A percentile compares a stretch with the other conserved stretches of the same genome.
Conservation (phyloP, 176 grass and related monocot species). For the Zoysia japonica region DNA sequence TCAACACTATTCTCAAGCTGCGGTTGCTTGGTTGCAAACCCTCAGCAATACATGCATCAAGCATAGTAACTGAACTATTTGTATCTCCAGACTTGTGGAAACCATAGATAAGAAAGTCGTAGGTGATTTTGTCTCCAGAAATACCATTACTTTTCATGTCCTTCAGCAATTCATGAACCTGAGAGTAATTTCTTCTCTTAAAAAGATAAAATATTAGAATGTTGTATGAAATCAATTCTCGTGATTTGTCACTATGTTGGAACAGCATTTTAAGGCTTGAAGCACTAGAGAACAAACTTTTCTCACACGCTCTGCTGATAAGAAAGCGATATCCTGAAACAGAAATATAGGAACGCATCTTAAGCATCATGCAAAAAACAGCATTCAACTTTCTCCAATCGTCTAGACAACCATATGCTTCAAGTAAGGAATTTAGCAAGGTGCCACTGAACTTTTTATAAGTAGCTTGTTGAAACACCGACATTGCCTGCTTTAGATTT, state of each 20-base stretch:
- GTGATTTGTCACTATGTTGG: conserved; percentile 43
- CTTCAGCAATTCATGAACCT: conserved; percentile 59
- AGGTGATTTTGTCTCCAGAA: conserved; percentile 65
- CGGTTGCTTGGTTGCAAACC: conserved; percentile 74
- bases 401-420: conserved; percentile 52
- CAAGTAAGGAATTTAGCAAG: conserved; percentile 68
- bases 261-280: conserved; percentile 56
- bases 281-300: conserved; percentile 49
- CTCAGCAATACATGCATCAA: conserved; percentile 64
- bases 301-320: conserved; percentile 58
- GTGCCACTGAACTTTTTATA: conserved; percentile 39
- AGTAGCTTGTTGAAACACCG: conserved; percentile 48
- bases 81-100: conserved; percentile 78
- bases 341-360: conserved; percentile 52
- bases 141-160: conserved; percentile 60
- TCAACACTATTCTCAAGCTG: conserved; percentile 81
- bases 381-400: conserved; percentile 58
- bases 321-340: conserved; percentile 76
- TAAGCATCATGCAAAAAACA: conserved; percentile 73
- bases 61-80: conserved; percentile 50
- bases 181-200: conserved; percentile 49
- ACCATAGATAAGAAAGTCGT: conserved; percentile 82
- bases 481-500: conserved; percentile 49
- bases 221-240: conserved; percentile 63
- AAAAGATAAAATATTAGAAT: conserved; percentile 85